Evolutionary conservation across 1,139 yeast species (phyloP), one percentile per base, ranked within the genome.

Genomic region (Candida tetrigidarum): DNA sequence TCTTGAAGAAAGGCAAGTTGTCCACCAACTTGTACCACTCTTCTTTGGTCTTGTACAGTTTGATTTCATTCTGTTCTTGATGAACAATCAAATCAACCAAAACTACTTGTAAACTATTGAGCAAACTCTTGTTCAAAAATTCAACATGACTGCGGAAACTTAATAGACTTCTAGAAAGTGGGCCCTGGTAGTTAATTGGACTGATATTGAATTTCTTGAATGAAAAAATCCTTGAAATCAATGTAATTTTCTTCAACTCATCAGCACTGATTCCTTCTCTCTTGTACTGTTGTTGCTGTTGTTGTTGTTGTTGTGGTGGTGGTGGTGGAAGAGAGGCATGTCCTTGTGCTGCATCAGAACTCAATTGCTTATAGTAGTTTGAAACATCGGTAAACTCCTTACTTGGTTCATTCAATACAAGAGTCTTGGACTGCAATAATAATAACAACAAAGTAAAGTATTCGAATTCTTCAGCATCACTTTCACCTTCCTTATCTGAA

Each of bases 131-230:
- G 29, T 76, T 74, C 41, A 86, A 66, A 43, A 80, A 78, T 47
- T 81, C 76, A 41, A 85, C 63, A 47, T 84, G 83, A 12, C 91
- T 84, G 58, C 93, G 78, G 60, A 86, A 87, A 36, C 80, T 74
- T 45, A 86, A 67, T 29, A 87, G 69, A 43, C 77, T 74, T 50
- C 86, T 75, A 19, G 88, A 85, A 36, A 86, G 69, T 4, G 93
- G 92, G 0, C 93, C 93, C 47, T 80, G 80, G 58, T 84, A 74
- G 50, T 81, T 82, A 28, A 79, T 75, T 4, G 86, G 84, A 19
- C 83, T 81, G 16, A 77, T 71, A 36, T 71, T 62, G 35, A 83
- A 67, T 50, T 73, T 74, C 47, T 80, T 75, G 37, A 84, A 68
- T 2, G 85, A 71, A 33, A 86, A 79, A 2, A 85, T 66, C 50